Evolutionary conservation across 805 yeast genomes (phyloP).

Genomic region (Starmerella roubikii): DNA sequence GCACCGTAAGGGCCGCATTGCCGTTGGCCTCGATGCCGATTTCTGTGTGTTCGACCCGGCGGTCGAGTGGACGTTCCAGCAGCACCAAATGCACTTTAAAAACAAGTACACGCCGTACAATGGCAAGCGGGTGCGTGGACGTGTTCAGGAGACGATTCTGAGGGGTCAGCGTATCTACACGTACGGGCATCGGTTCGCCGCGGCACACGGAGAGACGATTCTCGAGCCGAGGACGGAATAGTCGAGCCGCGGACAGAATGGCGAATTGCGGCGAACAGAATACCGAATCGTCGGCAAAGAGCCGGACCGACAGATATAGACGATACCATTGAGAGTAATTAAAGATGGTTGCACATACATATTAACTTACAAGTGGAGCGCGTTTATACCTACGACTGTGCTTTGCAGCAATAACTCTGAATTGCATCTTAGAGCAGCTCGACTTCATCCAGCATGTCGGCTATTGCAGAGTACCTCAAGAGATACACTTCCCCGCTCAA

Average conservation of each 20-base stretch:
- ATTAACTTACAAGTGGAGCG: too few species aligned
- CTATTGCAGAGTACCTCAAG: slow-evolving; percentile 47
- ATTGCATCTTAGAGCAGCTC: too few species aligned
- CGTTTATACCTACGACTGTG: too few species aligned
- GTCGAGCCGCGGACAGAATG: too few species aligned
- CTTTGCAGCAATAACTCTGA: too few species aligned
- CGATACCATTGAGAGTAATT: too few species aligned
- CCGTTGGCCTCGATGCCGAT: slow-evolving; percentile 76
- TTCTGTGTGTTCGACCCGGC: slow-evolving; percentile 66
- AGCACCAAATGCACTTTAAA: slow-evolving; percentile 41
- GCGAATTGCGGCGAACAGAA: too few species aligned
- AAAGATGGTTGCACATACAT: too few species aligned
- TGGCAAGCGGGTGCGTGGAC: slow-evolving; percentile 54
- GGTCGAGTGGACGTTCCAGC: slow-evolving; percentile 33
- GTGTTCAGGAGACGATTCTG: slow-evolving; percentile 64
- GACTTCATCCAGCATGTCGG: slow-evolving; percentile 11
- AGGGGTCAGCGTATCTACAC: slow-evolving; percentile 55
- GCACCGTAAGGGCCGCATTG: slow-evolving; percentile 59
- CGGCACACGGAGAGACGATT: slow-evolving; percentile 11
- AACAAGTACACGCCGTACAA: slow-evolving; percentile 82
- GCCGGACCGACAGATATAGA: too few species aligned
- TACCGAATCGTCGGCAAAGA: too few species aligned
- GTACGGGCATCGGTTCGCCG: slow-evolving; percentile 11
- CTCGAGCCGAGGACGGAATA: slow-evolving; percentile 12
- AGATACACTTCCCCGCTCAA: slow-evolving; percentile 58